A percentile compares a stretch with the other conserved stretches of the same genome.
phyloP scores from a whole-genome alignment of 2,329 filamentous ascomycete species.

The Pseudocercospora macadamiae region DNA sequence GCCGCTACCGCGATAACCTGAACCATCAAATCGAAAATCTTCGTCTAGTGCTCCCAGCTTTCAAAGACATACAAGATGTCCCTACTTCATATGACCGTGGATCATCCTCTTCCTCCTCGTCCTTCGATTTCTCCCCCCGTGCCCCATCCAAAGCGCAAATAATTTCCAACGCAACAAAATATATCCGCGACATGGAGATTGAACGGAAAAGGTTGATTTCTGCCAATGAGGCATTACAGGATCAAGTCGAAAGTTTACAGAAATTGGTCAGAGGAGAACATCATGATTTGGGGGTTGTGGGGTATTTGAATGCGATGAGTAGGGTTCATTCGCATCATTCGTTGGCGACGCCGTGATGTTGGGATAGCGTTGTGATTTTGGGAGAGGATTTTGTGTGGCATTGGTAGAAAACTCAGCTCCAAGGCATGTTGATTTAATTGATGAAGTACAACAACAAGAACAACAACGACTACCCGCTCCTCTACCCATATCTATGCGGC shows the following conservation, averaged over 20 bases:
- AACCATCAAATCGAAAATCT: conserved; percentile 51
- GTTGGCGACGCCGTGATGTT: not conserved
- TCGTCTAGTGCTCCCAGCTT: conserved; percentile 25
- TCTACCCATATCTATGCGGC: too few species aligned
- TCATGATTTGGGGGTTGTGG: conserved; percentile 36
- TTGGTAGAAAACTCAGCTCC: conserved; percentile 3
- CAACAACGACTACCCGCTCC: too few species aligned
- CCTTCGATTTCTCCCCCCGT: conserved; percentile 16
- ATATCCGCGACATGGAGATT: conserved; percentile 51
- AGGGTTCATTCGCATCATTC: not conserved
- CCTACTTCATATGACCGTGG: too few species aligned
- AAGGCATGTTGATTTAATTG: too few species aligned
- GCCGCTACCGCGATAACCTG: conserved; percentile 51
- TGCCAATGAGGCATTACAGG: conserved; percentile 44
- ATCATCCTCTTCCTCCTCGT: too few species aligned
- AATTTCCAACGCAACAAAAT: conserved; percentile 49
- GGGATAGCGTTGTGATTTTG: too few species aligned
- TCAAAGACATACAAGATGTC: too few species aligned
- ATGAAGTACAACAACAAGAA: too few species aligned
- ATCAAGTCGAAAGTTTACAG: conserved; percentile 47
- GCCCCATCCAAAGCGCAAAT: conserved; percentile 49
- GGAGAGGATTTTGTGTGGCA: not conserved
- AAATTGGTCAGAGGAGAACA: conserved; percentile 51
- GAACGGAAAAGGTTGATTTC: conserved; percentile 43
- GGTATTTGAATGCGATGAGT: conserved; percentile 17